These are phyloP conservation scores for Phytophthora rubi DNA, from an alignment of 352 stramenopile genomes.

Conservation along the genomic window DNA sequence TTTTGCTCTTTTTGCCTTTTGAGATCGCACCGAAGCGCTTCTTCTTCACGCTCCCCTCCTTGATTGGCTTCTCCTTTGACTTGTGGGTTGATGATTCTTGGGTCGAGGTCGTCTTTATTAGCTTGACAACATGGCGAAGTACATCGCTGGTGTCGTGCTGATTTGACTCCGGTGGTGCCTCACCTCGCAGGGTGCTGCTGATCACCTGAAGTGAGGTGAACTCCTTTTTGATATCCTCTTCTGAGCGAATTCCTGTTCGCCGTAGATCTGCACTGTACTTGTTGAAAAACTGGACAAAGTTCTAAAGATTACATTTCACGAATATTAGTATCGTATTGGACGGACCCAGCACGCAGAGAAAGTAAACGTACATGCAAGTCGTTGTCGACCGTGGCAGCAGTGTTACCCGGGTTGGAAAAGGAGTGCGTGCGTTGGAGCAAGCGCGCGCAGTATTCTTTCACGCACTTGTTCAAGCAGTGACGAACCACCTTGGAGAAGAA, in stretches of 20 bases:
- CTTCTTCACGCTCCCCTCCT: constrained; percentile 56
- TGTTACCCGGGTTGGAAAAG: constrained; percentile 51
- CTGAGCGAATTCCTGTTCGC: constrained; percentile 68
- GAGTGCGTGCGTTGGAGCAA: constrained; percentile 64
- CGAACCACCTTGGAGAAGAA: constrained; percentile 87
- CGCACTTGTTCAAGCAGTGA: constrained; percentile 70
- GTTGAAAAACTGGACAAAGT: constrained; percentile 74
- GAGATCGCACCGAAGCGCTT: constrained; percentile 42
- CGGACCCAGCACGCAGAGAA: not conserved
- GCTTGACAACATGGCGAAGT: constrained; percentile 63
- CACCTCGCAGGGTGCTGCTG: constrained; percentile 44
- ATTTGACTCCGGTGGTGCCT: constrained; percentile 34
- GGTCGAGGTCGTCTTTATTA: constrained; percentile 69
- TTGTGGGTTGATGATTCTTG: constrained; percentile 55
- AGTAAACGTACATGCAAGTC: constrained; percentile 57
- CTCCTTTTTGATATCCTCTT: constrained; percentile 73
- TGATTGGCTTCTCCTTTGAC: constrained; percentile 52
- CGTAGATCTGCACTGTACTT: constrained; percentile 73
- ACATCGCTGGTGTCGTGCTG: constrained; percentile 39
- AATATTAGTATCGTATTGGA: not conserved
- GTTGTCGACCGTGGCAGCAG: constrained; percentile 54
- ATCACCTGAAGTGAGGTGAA: constrained; percentile 65
- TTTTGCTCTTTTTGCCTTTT: constrained; percentile 49
- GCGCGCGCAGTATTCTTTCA: constrained; percentile 68
- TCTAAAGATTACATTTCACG: constrained; percentile 30